These are phyloP conservation scores for Phytomonas francai DNA, from an alignment of 208 protist genomes.

Conservation along the genomic window DNA sequence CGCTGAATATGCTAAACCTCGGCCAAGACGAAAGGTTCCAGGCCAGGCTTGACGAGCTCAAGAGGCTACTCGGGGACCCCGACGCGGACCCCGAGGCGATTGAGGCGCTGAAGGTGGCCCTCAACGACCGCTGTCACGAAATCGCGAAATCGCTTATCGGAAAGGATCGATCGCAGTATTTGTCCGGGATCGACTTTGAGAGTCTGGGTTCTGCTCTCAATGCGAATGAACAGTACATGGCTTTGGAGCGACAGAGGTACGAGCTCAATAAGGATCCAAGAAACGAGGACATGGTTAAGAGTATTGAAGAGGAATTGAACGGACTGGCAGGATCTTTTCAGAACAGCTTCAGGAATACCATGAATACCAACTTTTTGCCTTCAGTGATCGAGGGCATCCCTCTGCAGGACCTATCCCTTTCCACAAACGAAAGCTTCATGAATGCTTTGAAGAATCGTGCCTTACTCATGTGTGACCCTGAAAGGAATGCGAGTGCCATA, in stretches of 20 bases:
- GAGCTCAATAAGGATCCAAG: slow-evolving; percentile 46
- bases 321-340: slow-evolving; percentile 19
- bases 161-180: slow-evolving; percentile 34
- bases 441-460: slow-evolving; percentile 17
- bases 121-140: slow-evolving; percentile 36
- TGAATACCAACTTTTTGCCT: slow-evolving; percentile 32
- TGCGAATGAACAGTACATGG: slow-evolving; percentile 36
- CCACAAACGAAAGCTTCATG: slow-evolving; percentile 20
- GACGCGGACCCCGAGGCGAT: slow-evolving; percentile 26
- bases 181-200: slow-evolving; percentile 29
- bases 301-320: slow-evolving; percentile 31
- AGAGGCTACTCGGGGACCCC: slow-evolving; percentile 20
- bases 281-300: slow-evolving; percentile 36
- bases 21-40: slow-evolving; percentile 33
- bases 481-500: slow-evolving; percentile 13
- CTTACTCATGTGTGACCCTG: slow-evolving; percentile 15
- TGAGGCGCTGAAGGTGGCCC: slow-evolving; percentile 22
- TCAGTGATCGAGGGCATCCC: slow-evolving; percentile 33
- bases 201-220: slow-evolving; percentile 43
- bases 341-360: slow-evolving; percentile 2
- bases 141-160: slow-evolving; percentile 32
- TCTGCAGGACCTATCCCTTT: slow-evolving; percentile 23
- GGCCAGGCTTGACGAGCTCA: slow-evolving; percentile 19
- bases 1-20: slow-evolving; percentile 22
- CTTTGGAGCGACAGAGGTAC: slow-evolving; percentile 25